Evolutionary conservation across 257 asterid genomes (phyloP), one percentile per base, ranked within the genome.

Genomic region (Cruciata laevipes): DNA sequence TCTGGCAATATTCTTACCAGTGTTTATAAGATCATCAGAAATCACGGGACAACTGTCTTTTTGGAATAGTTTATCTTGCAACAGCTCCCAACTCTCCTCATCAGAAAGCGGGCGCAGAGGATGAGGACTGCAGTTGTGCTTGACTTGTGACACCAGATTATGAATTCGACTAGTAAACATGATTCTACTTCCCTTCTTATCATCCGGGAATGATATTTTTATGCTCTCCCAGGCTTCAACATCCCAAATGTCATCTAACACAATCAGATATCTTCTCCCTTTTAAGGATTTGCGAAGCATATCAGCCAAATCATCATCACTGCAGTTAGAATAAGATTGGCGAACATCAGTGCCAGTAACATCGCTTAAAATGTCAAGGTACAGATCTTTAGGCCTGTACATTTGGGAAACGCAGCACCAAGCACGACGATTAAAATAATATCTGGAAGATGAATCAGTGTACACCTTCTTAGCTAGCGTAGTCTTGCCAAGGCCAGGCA

Each of bases 401-500:
- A 13, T 7, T 30, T 31, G 65, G 23, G 65, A 60, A 27, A 60
- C 65, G 16, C 65, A 60, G 16, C 65, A 60, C 65, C 65, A 60
- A 13, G 65, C 65, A 30, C 24, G 40, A 18, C 31, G 17, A 60
- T 30, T 23, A 40, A 60, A 60, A 16, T 60, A 60, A 30, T 23
- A 60, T 30, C 33, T 27, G 5, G 33, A 35, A 27, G 65, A 60
- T 5, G 38, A 37, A 60, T 60, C 40, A 7, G n/a, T 60, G 3
- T 60, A 60, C 20, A 31, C 65, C 40, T 56, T 56, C 9, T 56
- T 75, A 31, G 65, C 65, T 30, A 60, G 21, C 7, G 64, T 60
- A 16, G 65, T 60, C 65, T 60, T 60, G 3, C 67, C 67, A 0
- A 63, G 20, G 52, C 67, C 67, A 24, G 55, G 59, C 55, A 33